phyloP scores from a whole-genome alignment of 352 stramenopile genomes.

The Blastocystis sp. region DNA sequence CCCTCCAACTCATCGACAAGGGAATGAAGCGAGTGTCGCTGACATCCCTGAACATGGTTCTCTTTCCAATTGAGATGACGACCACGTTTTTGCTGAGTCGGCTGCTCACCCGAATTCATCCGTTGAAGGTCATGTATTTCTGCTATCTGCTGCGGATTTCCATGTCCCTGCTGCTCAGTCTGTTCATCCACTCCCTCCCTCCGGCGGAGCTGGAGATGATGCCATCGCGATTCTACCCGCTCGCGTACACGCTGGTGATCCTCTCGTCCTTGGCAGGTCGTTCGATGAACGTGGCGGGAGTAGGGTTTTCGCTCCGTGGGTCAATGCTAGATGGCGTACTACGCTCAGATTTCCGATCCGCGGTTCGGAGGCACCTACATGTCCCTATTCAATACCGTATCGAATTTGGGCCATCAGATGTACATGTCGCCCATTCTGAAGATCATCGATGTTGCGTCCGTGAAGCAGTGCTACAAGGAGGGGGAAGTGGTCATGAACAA shows the following conservation, averaged over 20 bases:
- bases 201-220: constrained; percentile 23
- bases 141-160: constrained; percentile 31
- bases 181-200: constrained; percentile 50
- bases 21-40: constrained; percentile 35
- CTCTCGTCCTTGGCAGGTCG: neutral
- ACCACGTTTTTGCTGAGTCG: constrained; percentile 25
- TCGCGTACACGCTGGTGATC: constrained; percentile 15
- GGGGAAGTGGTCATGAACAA: constrained; percentile 6
- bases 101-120: neutral
- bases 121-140: constrained; percentile 42
- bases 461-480: constrained; percentile 44
- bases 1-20: constrained; percentile 46
- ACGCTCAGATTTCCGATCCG: constrained; percentile 83
- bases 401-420: constrained; percentile 81
- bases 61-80: constrained; percentile 61
- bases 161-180: constrained; percentile 8
- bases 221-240: constrained; percentile 10
- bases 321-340: constrained; percentile 80
- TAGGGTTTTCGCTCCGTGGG: neutral
- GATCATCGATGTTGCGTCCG: constrained; percentile 23
- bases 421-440: constrained; percentile 53
- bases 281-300: constrained; percentile 42
- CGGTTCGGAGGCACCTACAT: constrained; percentile 85
- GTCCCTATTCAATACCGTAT: constrained; percentile 86
- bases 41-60: constrained; percentile 11